phyloP scores from a whole-genome alignment of 495 filamentous ascomycete species.

The Penicillium cosmopolitanum region DNA sequence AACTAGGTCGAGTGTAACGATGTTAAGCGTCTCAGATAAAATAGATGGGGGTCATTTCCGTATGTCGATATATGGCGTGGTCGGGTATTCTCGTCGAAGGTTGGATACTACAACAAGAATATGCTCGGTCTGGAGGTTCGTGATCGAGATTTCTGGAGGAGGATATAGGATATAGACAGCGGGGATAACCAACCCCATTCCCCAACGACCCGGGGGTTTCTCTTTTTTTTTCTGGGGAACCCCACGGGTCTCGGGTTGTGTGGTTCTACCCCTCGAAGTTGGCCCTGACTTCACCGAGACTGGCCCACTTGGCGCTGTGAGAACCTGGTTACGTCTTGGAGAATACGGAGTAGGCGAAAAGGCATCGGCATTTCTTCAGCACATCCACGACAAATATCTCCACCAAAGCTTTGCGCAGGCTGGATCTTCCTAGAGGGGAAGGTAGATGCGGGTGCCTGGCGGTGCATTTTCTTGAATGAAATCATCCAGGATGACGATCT shows the following conservation, averaged over 20 bases:
- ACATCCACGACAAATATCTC: conserved; percentile 8
- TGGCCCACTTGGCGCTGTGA: conserved; percentile 18
- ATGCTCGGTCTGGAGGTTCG: not conserved
- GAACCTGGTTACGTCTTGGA: conserved; percentile 9
- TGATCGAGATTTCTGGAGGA: not conserved
- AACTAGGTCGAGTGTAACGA: not conserved
- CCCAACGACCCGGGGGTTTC: conserved; percentile 22
- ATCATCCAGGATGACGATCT: conserved; percentile 16
- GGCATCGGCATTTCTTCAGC: conserved; percentile 1
- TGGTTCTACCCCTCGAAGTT: conserved; percentile 19
- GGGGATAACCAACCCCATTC: conserved; percentile 9
- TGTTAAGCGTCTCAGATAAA: not conserved
- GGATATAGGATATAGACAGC: conserved; percentile 3
- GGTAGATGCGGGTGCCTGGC: conserved; percentile 22
- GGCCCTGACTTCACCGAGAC: conserved; percentile 15
- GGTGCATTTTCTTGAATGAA: conserved; percentile 10
- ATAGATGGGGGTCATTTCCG: conserved; percentile 21
- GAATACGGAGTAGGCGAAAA: conserved; percentile 9
- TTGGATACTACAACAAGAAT: not conserved
- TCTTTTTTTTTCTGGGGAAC: conserved; percentile 22
- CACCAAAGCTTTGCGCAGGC: conserved; percentile 10
- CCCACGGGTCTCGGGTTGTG: conserved; percentile 22
- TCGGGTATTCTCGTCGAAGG: not conserved
- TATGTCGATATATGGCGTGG: conserved; percentile 6
- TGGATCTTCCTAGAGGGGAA: conserved; percentile 26